phyloP scores from a whole-genome alignment of 169 alveolate species.

The Plasmodium cynomolgi region DNA sequence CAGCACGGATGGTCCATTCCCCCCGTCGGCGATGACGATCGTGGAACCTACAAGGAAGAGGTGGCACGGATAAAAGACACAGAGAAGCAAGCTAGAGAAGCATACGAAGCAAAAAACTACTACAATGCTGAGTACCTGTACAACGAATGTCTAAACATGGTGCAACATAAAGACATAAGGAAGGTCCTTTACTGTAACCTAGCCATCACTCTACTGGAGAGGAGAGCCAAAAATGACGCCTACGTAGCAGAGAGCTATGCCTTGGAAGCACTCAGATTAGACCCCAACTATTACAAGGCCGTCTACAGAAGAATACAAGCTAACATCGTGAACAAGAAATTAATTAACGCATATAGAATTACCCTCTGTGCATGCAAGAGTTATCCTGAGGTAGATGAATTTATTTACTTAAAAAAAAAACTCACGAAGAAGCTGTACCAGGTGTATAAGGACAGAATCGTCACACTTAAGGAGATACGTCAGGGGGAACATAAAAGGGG shows the following conservation, averaged over 20 bases:
- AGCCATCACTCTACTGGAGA: slow-evolving; percentile 18
- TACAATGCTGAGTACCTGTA: slow-evolving; percentile 34
- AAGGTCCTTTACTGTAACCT: slow-evolving; percentile 26
- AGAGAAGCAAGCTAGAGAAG: slow-evolving; percentile 41
- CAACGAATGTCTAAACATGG: slow-evolving; percentile 23
- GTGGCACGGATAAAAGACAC: slow-evolving; percentile 9
- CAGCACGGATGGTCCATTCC: background rate
- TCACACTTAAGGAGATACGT: background rate
- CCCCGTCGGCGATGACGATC: background rate
- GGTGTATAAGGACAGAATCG: slow-evolving; percentile 7
- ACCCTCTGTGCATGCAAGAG: slow-evolving; percentile 20
- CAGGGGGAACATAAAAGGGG: background rate
- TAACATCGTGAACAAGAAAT: slow-evolving; percentile 13
- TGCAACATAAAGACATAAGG: slow-evolving; percentile 15
- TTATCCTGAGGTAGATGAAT: slow-evolving; percentile 20
- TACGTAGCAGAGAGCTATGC: slow-evolving; percentile 33
- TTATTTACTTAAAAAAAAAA: slow-evolving; percentile 27
- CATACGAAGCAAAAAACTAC: slow-evolving; percentile 12
- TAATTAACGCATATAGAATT: slow-evolving; percentile 29
- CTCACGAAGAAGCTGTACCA: slow-evolving; percentile 1
- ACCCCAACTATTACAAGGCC: slow-evolving; percentile 26
- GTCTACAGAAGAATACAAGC: slow-evolving; percentile 54
- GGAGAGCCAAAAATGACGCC: slow-evolving; percentile 44
- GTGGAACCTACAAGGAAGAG: background rate
- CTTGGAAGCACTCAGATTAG: slow-evolving; percentile 32